Base-by-base conservation (phyloP, 306 rosid genomes). In the Gillenia trifoliata region DNA sequence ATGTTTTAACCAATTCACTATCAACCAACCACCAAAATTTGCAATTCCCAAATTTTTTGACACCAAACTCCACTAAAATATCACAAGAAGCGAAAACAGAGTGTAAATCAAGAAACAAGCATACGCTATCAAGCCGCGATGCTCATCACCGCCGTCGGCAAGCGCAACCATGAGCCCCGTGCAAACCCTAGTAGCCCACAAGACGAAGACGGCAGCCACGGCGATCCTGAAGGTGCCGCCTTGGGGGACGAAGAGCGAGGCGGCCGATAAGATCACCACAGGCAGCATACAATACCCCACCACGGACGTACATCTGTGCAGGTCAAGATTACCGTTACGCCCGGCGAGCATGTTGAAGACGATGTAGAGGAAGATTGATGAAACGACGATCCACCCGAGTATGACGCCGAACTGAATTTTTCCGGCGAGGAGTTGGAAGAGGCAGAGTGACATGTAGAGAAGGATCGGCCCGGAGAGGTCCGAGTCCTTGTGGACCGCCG, bases 301-400 rank as follows among this genome's bases (percentile, higher is more conserved):
- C 67, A 95, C 99, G 67, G 98, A 88, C 41, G 99, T 89, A 16
- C 99, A 95, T 15, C 97, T 92, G 74, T 95, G 99, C 15, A 95
- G 88, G 62, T 95, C 88, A 41, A 95, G 85, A 70, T 92, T 92
- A 9, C 99, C 98, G 30, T 89, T 76, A 63, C 98, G 84, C 29
- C 99, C 98, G 4, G 97, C 99, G 55, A 95, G 73, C 98, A 95
- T 95, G 85, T 95, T 92, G 85, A 89, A 95, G 50, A 95, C 99
- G 15, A 85, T 88, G 77, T 95, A 95, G n/a, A 95, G 79, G 70
- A 95, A 95, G 60, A 90, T 85, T 9, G 98, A 95, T 1, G 96
- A 87, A 13, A 92, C 99, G 26, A 92, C 98, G 82, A 95, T 92
- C 99, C 98, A 95, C 60, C 98, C 98, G 41, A 95, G 75, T 7